Conservation (phyloP, 2,329 filamentous ascomycete species). For the Ceratocystiopsis minuta region DNA sequence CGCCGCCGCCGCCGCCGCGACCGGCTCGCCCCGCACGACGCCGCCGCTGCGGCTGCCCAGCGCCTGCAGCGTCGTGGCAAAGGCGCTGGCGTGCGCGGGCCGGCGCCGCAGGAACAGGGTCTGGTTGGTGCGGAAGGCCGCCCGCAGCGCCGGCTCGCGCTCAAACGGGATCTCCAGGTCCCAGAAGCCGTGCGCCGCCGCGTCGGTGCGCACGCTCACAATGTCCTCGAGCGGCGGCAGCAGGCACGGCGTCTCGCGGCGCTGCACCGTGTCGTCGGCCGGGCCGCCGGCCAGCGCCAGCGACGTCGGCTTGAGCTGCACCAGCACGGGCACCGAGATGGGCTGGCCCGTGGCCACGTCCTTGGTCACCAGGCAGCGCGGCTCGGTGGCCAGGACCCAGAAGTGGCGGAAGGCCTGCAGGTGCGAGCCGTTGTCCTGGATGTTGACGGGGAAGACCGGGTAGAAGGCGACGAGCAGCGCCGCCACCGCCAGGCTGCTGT, state of each 20-base stretch:
- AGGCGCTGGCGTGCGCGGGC: constrained; percentile 47
- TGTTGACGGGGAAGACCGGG: constrained; percentile 71
- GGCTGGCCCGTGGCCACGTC: constrained; percentile 73
- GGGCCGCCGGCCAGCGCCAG: constrained; percentile 10
- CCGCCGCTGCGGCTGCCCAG: constrained; percentile 19
- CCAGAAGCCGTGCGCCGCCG: constrained; percentile 55
- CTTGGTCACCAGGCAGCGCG: constrained; percentile 71
- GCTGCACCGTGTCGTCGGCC: constrained; percentile 20
- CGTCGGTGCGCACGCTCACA: constrained; percentile 38
- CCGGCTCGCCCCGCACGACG: constrained; percentile 23
- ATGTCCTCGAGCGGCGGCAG: constrained; percentile 49
- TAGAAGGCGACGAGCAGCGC: constrained; percentile 84
- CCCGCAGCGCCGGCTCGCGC: constrained; percentile 39
- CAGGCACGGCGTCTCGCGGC: constrained; percentile 36
- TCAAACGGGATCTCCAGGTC: constrained; percentile 60
- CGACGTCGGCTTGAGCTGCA: constrained; percentile 31
- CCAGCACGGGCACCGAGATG: constrained; percentile 51
- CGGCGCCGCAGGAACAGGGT: constrained; percentile 58
- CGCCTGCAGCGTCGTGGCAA: constrained; percentile 56
- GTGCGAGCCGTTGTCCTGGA: constrained; percentile 88
- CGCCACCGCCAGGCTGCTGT: constrained; percentile 71
- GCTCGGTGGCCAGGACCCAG: constrained; percentile 86
- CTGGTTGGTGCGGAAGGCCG: constrained; percentile 50
- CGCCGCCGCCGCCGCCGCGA: constrained; percentile 46
- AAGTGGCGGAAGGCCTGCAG: constrained; percentile 93